phyloP scores from a whole-genome alignment of 495 filamentous ascomycete species.

The Aspergillus panamensis region DNA sequence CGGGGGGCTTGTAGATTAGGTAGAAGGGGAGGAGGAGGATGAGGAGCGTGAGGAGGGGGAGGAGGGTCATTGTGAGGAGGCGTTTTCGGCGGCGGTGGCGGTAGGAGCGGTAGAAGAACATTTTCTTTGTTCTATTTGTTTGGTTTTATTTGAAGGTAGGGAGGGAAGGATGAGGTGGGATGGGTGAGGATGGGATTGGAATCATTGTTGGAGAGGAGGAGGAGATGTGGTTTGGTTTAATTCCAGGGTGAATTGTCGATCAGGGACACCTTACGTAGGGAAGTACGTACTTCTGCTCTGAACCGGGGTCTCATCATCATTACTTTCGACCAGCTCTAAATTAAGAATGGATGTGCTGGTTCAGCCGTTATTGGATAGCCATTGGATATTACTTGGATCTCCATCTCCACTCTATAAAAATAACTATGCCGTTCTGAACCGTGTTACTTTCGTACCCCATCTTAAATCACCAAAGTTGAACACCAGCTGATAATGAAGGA shows the following conservation, averaged over 20 bases:
- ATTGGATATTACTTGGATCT: neutral
- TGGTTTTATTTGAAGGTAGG: neutral
- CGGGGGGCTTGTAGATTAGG: constrained; percentile 71
- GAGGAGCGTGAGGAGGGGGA: constrained; percentile 42
- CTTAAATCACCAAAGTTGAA: neutral
- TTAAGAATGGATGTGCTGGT: neutral
- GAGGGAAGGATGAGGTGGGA: too few species aligned
- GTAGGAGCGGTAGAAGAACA: constrained; percentile 43
- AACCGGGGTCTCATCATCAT: too few species aligned
- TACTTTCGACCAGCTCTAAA: too few species aligned
- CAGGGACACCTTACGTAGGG: too few species aligned
- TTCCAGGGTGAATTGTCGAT: too few species aligned
- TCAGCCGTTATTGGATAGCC: neutral
- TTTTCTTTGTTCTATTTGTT: neutral
- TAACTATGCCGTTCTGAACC: neutral
- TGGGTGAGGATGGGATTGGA: too few species aligned
- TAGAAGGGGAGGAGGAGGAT: constrained; percentile 56
- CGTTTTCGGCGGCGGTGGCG: constrained; percentile 38
- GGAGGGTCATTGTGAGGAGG: constrained; percentile 49
- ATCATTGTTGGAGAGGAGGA: too few species aligned
- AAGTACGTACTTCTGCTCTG: neutral
- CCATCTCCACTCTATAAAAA: neutral
- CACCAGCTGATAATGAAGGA: constrained; percentile 1
- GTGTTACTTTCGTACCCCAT: neutral
- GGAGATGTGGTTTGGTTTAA: too few species aligned